These are phyloP conservation scores for Fusarium sp. DNA, from an alignment of 2,329 filamentous ascomycete genomes.

Conservation along the genomic window DNA sequence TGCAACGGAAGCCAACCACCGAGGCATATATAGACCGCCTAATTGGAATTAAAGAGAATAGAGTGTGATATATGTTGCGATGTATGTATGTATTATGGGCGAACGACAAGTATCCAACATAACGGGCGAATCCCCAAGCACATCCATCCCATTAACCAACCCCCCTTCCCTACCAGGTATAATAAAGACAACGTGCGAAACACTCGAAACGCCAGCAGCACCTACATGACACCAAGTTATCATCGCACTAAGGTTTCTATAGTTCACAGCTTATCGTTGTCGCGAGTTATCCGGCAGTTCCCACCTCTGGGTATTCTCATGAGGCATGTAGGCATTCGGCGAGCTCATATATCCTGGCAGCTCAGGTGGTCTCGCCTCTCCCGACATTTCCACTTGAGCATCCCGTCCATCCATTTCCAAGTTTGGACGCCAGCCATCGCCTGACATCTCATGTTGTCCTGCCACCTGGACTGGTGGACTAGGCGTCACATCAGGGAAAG, in stretches of 20 bases:
- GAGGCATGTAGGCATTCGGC: conserved; percentile 27
- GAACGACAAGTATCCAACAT: not conserved
- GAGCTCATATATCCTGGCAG: conserved; percentile 32
- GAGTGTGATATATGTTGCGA: no score
- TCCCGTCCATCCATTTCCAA: conserved; percentile 44
- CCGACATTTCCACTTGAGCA: conserved; percentile 38
- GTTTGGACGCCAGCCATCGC: conserved; percentile 34
- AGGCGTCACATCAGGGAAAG: conserved; percentile 33
- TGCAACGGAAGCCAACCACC: not conserved
- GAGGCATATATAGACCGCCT: not conserved
- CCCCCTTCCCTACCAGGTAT: not conserved
- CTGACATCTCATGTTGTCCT: conserved; percentile 45
- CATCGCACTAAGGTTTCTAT: accelerated
- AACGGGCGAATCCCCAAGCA: not conserved
- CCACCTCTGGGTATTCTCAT: conserved; percentile 39
- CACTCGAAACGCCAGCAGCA: no score
- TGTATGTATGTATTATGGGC: no score
- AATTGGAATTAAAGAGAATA: no score
- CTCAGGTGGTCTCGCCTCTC: conserved; percentile 37
- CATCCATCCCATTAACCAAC: not conserved
- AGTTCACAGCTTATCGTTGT: not conserved
- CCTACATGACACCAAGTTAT: not conserved
- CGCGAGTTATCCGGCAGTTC: conserved; percentile 45
- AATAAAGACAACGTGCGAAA: not conserved
- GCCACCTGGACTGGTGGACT: conserved; percentile 38